Base-by-base conservation (phyloP, 371 early-diverging fungal species). In the Hamiltosporidium tvaerminnensis region DNA sequence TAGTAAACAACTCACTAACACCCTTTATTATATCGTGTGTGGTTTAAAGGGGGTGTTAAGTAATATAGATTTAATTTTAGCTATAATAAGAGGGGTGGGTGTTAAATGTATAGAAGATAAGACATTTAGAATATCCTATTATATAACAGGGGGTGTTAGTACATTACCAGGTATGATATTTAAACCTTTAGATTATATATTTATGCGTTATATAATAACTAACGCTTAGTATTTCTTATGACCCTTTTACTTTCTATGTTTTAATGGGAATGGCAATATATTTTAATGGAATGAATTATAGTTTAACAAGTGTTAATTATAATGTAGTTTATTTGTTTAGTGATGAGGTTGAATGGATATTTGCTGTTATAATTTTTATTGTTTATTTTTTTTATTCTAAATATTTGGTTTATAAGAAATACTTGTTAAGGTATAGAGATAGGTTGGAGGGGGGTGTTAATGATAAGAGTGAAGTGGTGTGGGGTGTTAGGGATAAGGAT, bases 351-450 rank as follows among this genome's bases (percentile, higher is more conserved):
- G 2, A 36, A 10, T 4, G 10, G 9, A 3, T 54, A 9, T 30
- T 47, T 30, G 47, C 14, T 30, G 36, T 14, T 16, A 30, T 66
- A 31, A 47, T 62, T 41, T 31, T 38, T 10, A 34, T 66, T 12
- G 23, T 56, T 34, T 70, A 66, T 47, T 64, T 70, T 47, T 33
- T 66, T 7, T 61, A 60, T 60, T 58, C 64, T 63, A 54, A n/a
- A n/a, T n/a, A n/a, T n/a, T n/a, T n/a, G n/a, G n/a, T n/a, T n/a
- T n/a, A n/a, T n/a, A n/a, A n/a, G n/a, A n/a, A n/a, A n/a, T n/a
- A n/a, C n/a, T n/a, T n/a, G n/a, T n/a, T n/a, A n/a, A n/a, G n/a
- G n/a, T n/a, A n/a, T n/a, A n/a, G n/a, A n/a, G n/a, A n/a, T n/a
- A n/a, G n/a, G n/a, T n/a, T n/a, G n/a, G n/a, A n/a, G n/a, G n/a